Evolutionary conservation across 768 basidiomycete species (phyloP).

Genomic region (Lactifluus subvellereus): DNA sequence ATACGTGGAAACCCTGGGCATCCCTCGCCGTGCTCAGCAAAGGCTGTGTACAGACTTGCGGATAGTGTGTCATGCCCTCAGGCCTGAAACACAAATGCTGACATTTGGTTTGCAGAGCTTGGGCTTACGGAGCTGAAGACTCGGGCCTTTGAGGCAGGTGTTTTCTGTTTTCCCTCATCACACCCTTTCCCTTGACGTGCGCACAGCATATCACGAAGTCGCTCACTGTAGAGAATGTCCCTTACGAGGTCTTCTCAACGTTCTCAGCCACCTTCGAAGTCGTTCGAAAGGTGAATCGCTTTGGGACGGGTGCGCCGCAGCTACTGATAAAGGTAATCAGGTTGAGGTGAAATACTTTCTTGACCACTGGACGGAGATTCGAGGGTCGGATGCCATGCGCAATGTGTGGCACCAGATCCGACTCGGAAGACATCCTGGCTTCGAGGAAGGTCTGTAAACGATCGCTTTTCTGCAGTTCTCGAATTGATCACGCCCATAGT

Average conservation of each 20-base stretch:
- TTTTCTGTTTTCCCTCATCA: not conserved
- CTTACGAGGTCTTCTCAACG: conserved; percentile 79
- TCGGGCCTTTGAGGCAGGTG: conserved; percentile 51
- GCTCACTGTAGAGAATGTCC: conserved; percentile 73
- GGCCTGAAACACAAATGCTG: not conserved
- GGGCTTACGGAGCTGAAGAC: conserved; percentile 68
- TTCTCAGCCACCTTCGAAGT: conserved; percentile 80
- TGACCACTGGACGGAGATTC: conserved; percentile 76
- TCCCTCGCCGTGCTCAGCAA: conserved; percentile 75
- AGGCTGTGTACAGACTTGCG: conserved; percentile 77
- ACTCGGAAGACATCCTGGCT: conserved; percentile 76
- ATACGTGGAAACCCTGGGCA: conserved; percentile 50
- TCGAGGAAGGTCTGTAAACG: conserved; percentile 64
- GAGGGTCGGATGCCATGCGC: conserved; percentile 76
- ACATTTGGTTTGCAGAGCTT: conserved; percentile 42
- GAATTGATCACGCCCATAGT: conserved; percentile 33
- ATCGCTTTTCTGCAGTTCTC: not conserved
- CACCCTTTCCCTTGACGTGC: not conserved
- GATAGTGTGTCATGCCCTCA: conserved; percentile 52
- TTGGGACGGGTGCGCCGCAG: not conserved
- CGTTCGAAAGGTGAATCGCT: conserved; percentile 57
- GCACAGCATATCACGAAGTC: conserved; percentile 67
- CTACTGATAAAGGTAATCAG: conserved; percentile 26
- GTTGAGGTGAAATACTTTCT: conserved; percentile 76
- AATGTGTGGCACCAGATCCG: conserved; percentile 83